Evolutionary conservation across 169 alveolate genomes (phyloP), one percentile per base, ranked within the genome.

Genomic region (Cyclospora cayetanensis): DNA sequence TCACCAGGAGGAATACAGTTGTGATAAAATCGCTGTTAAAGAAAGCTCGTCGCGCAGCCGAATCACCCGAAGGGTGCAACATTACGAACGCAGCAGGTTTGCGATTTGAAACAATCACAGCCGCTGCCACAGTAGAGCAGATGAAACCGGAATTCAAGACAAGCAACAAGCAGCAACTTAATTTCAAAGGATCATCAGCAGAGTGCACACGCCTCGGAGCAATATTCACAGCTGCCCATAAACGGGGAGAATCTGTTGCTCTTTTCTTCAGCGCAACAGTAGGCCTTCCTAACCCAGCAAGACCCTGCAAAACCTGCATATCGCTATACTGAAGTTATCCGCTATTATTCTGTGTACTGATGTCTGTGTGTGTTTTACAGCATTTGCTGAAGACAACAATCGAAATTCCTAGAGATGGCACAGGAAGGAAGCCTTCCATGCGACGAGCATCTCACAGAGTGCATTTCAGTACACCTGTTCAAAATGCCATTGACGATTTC

Each of bases 31-130:
- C 68, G 2, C 80, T 89, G 1, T 0, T 89, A 68, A 70, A 37
- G 63, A 89, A 89, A 31, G 93, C 86, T 0, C 74, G 76, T 11
- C 60, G 66, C 15, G 63, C 93, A 0, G 90, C 93, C 27, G 88
- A 72, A n/a, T 74, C 93, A 27, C 93, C 93, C 1, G 34, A 37
- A 7, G 93, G 93, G 18, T 89, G 93, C 93, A 89, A 89, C 37
- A 72, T 89, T 22, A 5, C 35, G 4, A 80, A 76, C 41, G 93
- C 85, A 66, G 53, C 29, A 46, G 89, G 89, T 4, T 74, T 89
- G 35, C 46, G 82, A 27, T 89, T 89, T 50, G 74, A 80, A 29
- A 80, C 90, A 7, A 80, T 80, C 1, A 80, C 90, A 20, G 90
- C 77, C 0, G 76, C 53, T 25, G 90, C 90, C 43, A 34, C 29